A percentile compares a stretch with the other conserved stretches of the same genome.
Evolutionary conservation across 164 flowering plant genomes (phyloP).

Genomic region (Tetrastigma voinierianum): DNA sequence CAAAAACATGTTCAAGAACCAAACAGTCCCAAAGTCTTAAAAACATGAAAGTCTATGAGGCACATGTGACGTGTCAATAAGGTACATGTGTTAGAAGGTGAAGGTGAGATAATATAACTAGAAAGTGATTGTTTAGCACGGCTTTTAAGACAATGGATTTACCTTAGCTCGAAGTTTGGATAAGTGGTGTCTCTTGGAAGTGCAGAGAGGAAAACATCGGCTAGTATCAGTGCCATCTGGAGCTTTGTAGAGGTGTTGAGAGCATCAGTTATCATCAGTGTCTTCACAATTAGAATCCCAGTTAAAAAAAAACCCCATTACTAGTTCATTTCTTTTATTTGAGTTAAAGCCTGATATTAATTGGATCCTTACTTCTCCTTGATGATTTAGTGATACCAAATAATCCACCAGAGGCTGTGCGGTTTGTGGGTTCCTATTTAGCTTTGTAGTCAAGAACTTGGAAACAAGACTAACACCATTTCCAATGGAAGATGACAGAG

Average conservation of each 20-base stretch:
- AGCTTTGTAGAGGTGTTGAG: constrained; percentile 28
- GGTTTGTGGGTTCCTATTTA: constrained; percentile 27
- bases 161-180: constrained; percentile 37
- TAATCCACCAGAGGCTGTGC: constrained; percentile 41
- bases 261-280: constrained; percentile 42
- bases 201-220: constrained; percentile 37
- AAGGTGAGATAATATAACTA: too few species aligned
- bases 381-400: constrained; percentile 22
- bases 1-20: too few species aligned
- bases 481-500: constrained; percentile 52
- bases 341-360: too few species aligned
- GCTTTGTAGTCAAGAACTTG: constrained; percentile 34
- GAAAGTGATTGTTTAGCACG: too few species aligned
- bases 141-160: too few species aligned
- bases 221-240: constrained; percentile 37
- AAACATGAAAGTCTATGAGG: too few species aligned
- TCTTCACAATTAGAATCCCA: constrained; percentile 22
- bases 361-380: constrained; percentile 24
- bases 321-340: background rate
- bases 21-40: too few species aligned
- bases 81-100: too few species aligned
- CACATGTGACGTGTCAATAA: too few species aligned
- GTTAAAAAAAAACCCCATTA: constrained; percentile 1
- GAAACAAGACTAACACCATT: constrained; percentile 48
- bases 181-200: constrained; percentile 38